phyloP scores from a whole-genome alignment of 768 basidiomycete species.

The Xerocomellus intermedius region DNA sequence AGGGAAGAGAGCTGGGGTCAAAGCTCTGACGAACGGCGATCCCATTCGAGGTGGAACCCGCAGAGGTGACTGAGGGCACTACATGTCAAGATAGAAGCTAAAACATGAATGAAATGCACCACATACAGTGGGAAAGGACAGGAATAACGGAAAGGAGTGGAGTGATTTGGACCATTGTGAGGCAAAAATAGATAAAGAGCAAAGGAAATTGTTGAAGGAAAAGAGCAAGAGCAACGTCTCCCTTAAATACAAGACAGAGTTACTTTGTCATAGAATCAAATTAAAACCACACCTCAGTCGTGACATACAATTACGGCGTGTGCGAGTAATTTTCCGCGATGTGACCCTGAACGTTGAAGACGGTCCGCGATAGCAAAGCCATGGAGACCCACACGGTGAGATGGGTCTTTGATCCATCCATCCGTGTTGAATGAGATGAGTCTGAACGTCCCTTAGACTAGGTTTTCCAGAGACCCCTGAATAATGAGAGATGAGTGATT shows the following conservation, averaged over 20 bases:
- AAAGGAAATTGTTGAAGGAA: neutral
- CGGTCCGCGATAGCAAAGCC: neutral
- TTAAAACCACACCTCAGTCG: neutral
- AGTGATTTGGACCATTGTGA: slow-evolving; percentile 23
- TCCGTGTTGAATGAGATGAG: neutral
- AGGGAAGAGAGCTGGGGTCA: slow-evolving; percentile 7
- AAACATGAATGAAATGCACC: neutral
- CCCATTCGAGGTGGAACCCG: neutral
- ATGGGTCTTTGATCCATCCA: neutral
- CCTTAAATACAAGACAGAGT: neutral
- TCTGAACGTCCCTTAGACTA: neutral
- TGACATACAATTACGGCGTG: neutral
- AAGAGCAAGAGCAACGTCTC: neutral
- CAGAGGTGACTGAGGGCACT: neutral
- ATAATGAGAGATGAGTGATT: neutral
- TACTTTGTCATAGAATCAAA: neutral
- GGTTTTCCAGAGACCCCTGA: too few species aligned
- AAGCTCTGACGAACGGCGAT: slow-evolving; percentile 24
- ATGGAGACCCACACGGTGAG: neutral
- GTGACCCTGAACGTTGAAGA: neutral
- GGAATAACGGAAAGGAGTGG: slow-evolving; percentile 15
- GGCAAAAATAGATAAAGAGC: neutral
- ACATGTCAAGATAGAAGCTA: neutral
- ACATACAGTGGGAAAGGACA: slow-evolving; percentile 15
- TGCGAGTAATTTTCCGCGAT: neutral